A percentile compares a stretch with the other conserved stretches of the same genome.
These are phyloP conservation scores for Acanthamoeba lenticulata DNA, from an alignment of 208 protist genomes.

Conservation along the genomic window DNA sequence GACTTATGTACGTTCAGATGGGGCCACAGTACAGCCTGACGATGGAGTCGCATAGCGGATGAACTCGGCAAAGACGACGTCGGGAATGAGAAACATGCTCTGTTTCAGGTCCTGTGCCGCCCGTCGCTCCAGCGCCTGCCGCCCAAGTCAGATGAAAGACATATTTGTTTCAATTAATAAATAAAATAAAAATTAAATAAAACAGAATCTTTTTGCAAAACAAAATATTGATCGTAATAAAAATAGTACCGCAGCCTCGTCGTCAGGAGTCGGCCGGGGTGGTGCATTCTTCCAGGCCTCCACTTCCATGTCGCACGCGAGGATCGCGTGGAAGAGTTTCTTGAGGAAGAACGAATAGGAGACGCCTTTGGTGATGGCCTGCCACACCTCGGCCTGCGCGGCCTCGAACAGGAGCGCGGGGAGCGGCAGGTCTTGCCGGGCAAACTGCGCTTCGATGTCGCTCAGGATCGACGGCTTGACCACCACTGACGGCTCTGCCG, in stretches of 20 bases:
- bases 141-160: background rate
- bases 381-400: background rate
- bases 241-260: background rate
- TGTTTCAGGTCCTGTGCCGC: background rate
- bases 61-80: slow-evolving; percentile 3
- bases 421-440: background rate
- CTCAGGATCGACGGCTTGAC: background rate
- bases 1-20: background rate
- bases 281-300: slow-evolving; percentile 15
- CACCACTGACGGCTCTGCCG: background rate
- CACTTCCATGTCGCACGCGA: background rate
- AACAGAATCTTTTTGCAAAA: too few species aligned
- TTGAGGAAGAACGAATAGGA: slow-evolving; percentile 38
- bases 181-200: too few species aligned
- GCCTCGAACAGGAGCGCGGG: background rate
- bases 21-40: background rate
- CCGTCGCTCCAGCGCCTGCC: background rate
- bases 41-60: background rate
- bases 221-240: background rate
- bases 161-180: background rate
- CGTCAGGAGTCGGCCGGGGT: background rate
- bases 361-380: background rate
- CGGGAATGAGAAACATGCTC: background rate
- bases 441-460: background rate
- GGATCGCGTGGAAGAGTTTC: slow-evolving; percentile 13